Base-by-base conservation (phyloP, 2,329 filamentous ascomycete species). In the Monosporascus sp. region DNA sequence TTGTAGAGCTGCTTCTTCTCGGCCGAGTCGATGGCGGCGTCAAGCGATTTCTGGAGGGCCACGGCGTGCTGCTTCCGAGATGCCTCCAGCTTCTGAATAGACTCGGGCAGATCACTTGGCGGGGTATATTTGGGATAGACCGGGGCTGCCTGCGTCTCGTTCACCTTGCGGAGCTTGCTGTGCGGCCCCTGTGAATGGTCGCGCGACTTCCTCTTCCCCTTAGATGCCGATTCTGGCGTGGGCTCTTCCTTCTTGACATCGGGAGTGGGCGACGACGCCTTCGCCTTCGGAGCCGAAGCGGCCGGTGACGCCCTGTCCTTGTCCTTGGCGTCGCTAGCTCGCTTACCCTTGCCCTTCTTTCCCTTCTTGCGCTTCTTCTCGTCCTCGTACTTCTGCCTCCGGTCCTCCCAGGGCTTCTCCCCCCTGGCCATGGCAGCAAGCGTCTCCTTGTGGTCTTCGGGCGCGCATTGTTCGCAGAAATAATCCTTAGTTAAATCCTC, bases 391-490 rank as follows among this genome's bases (percentile, higher is more conserved):
- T 74, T 75, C 61, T 80, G 81, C 15, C 84, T 82, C 38, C 83
- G 76, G 50, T 81, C 82, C 66, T 92, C 87, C 94, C 94, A 97
- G 0, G 90, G 88, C 70, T 85, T 88, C 72, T 96, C 90, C 5
- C 93, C 94, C 43, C 81, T 82, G 20, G 78, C 82, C 52, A 97
- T 87, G 53, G 87, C 89, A 11, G 86, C 86, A 4, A 99, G 73
- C 3, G 97, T 82, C 55, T 87, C 85, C 60, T 83, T 84, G 73
- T 99, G 94, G 57, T 92, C 84, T 52, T 90, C 81, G 1, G 94
- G 94, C 50, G 82, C 81, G 75, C 94, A 97, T 71, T 87, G 77
- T 71, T 99, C 94, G 72, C 94, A 99, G 72, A 88, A 95, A 74
- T 99, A 99, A 70, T 89, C 80, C 55, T 88, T 88, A 31, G 89